These are phyloP conservation scores for Mycena olivaceomarginata DNA, from an alignment of 768 basidiomycete genomes.

Conservation along the genomic window DNA sequence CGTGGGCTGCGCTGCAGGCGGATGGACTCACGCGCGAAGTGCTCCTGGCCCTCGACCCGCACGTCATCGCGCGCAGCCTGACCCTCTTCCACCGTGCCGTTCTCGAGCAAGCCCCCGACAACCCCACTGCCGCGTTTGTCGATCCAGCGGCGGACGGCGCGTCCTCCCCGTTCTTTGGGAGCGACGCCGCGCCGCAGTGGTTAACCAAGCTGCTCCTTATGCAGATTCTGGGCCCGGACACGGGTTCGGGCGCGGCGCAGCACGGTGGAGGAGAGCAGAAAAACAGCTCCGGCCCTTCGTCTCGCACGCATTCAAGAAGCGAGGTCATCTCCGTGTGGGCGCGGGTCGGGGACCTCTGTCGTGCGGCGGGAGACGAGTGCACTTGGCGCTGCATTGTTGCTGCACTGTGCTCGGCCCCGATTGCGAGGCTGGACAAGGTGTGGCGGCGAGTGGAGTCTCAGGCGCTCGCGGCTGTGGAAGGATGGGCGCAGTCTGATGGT, in stretches of 20 bases:
- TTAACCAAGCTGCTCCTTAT: conserved; percentile 83
- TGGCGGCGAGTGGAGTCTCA: conserved; percentile 85
- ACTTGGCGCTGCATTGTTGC: conserved; percentile 86
- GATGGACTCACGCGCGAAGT: conserved; percentile 84
- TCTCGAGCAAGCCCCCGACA: conserved; percentile 70
- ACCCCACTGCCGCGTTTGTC: conserved; percentile 69
- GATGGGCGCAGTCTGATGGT: conserved; percentile 74
- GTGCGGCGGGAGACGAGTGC: conserved; percentile 85
- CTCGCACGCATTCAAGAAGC: conserved; percentile 82
- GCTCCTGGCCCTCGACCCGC: conserved; percentile 77
- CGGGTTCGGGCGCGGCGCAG: conserved; percentile 54
- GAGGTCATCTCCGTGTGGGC: conserved; percentile 86
- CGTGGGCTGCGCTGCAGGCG: conserved; percentile 73
- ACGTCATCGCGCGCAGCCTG: conserved; percentile 78
- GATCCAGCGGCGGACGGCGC: conserved; percentile 54
- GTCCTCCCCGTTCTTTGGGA: conserved; percentile 74
- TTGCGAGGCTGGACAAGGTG: conserved; percentile 85
- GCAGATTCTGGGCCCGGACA: conserved; percentile 82
- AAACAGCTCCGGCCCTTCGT: conserved; percentile 38
- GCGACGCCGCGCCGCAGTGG: conserved; percentile 86
- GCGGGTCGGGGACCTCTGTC: conserved; percentile 82
- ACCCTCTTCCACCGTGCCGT: conserved; percentile 75
- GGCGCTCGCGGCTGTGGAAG: conserved; percentile 75
- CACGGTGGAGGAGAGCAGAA: conserved; percentile 1
- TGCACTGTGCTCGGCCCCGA: conserved; percentile 83